Evolutionary conservation across 2,329 filamentous ascomycete species (phyloP).

Genomic region (Botrytis squamosa): DNA sequence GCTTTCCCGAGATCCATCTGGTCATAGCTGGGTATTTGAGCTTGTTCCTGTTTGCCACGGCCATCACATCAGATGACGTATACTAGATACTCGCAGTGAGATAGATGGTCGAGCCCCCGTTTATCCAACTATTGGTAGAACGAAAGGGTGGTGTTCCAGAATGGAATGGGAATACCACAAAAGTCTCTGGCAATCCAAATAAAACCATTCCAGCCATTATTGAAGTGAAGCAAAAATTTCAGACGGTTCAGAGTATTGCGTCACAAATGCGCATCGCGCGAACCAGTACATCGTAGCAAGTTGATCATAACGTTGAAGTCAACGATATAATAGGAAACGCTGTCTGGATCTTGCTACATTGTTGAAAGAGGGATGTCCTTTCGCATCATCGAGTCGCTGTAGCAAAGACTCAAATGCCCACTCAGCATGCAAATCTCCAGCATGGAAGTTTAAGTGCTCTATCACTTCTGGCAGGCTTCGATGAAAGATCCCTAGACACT

Average conservation of each 20-base stretch:
- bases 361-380: background rate
- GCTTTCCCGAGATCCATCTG: background rate
- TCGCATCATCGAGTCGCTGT: background rate
- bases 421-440: background rate
- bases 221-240: background rate
- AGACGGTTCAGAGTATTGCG: background rate
- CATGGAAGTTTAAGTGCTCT: constrained; percentile 13
- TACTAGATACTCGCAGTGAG: background rate
- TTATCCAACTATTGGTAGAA: background rate
- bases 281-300: background rate
- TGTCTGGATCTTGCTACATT: background rate
- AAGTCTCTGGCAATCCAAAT: background rate
- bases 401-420: background rate
- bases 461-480: constrained; percentile 48
- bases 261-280: background rate
- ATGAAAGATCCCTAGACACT: constrained; percentile 59
- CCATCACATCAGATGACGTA: background rate
- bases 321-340: background rate
- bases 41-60: background rate
- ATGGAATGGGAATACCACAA: background rate
- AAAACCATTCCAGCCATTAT: background rate
- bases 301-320: background rate
- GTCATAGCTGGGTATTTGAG: background rate
- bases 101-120: background rate
- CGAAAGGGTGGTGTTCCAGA: background rate